Percentiles rank a stretch among this genome's conserved stretches.
phyloP scores from a whole-genome alignment of 371 early-diverging fungal genomes.

The Vittaforma corneae region DNA sequence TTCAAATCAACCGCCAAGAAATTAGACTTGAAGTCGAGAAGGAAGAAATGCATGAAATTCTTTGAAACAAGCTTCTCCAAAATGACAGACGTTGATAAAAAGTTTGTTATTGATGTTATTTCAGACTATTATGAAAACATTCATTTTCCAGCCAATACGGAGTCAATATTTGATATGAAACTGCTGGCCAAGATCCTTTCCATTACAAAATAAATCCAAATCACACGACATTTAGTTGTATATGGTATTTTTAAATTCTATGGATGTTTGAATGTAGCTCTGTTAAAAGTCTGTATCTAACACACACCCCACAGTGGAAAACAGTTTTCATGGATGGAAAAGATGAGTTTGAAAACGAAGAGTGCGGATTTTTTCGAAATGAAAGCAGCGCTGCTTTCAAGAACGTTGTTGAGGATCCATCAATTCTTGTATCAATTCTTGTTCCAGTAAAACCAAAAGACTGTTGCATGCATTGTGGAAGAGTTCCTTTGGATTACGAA shows the following conservation, averaged over 20 bases:
- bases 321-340: no score
- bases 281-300: no score
- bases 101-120: conserved; percentile 35
- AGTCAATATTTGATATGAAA: background rate
- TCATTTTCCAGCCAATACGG: background rate
- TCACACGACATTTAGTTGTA: no score
- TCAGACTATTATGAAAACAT: conserved; percentile 44
- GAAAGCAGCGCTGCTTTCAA: conserved; percentile 1
- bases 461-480: conserved; percentile 43
- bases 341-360: no score
- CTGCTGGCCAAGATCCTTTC: background rate
- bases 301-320: no score
- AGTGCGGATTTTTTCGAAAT: conserved; percentile 9
- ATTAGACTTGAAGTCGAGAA: background rate
- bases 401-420: conserved; percentile 2
- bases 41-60: conserved; percentile 1
- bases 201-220: background rate
- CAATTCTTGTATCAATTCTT: background rate
- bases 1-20: background rate
- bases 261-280: no score
- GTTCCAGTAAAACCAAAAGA: conserved; percentile 8
- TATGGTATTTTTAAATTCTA: no score
- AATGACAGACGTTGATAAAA: conserved; percentile 29
- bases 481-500: conserved; percentile 33
- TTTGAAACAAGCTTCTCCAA: conserved; percentile 22